phyloP scores from a whole-genome alignment of 768 basidiomycete species.

The Kwoniella sp. region DNA sequence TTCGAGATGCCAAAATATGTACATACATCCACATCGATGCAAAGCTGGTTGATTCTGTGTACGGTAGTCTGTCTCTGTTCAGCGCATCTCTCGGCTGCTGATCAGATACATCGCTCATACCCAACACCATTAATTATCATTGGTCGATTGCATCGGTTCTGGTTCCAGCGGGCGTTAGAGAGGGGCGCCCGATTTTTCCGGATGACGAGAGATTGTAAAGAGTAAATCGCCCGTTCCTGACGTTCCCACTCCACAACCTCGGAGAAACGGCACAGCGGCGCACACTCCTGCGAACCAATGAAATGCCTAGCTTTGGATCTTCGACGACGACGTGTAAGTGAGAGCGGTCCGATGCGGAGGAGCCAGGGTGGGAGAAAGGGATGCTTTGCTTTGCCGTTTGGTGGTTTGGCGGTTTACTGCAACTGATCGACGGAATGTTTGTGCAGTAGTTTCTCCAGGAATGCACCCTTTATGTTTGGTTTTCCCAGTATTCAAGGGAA shows the following conservation, averaged over 20 bases:
- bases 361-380: too few species aligned
- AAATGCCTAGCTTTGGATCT: too few species aligned
- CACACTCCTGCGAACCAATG: too few species aligned
- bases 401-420: background rate
- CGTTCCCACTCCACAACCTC: background rate
- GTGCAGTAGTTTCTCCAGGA: too few species aligned
- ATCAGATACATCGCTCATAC: too few species aligned
- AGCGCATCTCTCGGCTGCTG: too few species aligned
- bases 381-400: background rate
- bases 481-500: background rate
- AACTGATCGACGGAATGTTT: background rate
- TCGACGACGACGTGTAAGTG: too few species aligned
- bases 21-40: background rate
- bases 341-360: background rate
- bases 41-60: too few species aligned
- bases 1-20: background rate
- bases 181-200: background rate
- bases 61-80: too few species aligned
- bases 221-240: background rate
- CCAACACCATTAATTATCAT: too few species aligned
- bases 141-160: too few species aligned
- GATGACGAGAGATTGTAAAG: background rate
- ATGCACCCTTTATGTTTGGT: background rate
- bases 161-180: too few species aligned
- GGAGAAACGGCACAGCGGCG: background rate